These are phyloP conservation scores for Bertia moriformis DNA, from an alignment of 2,329 filamentous ascomycete genomes.

Conservation along the genomic window DNA sequence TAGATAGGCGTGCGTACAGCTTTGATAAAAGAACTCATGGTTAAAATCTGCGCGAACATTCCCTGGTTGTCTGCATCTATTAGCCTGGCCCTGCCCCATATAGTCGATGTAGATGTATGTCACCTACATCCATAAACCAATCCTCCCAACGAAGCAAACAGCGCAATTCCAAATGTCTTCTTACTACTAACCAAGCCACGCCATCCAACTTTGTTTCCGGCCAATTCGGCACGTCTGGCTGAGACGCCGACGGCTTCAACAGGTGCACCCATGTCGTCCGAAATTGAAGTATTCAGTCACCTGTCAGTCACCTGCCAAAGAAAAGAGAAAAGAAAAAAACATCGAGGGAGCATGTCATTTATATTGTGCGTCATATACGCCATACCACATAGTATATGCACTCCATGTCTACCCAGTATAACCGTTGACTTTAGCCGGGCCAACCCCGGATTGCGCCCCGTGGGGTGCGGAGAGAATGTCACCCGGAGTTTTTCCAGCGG, in stretches of 20 bases:
- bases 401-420: no score
- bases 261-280: background rate
- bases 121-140: constrained; percentile 11
- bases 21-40: constrained; percentile 8
- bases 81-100: background rate
- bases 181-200: background rate
- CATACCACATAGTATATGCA: no score
- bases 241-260: background rate
- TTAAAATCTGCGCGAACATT: constrained; percentile 10
- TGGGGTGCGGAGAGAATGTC: no score
- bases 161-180: constrained; percentile 8
- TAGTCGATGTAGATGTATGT: no score
- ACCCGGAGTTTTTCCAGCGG: no score
- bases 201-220: background rate
- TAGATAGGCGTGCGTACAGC: background rate
- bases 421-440: no score
- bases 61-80: constrained; percentile 10
- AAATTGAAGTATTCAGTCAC: no score
- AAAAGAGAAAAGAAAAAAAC: no score
- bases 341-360: no score
- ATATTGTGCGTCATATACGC: no score
- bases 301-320: background rate
- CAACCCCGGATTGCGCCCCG: no score
- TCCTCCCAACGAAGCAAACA: constrained; percentile 11
- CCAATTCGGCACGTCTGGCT: background rate